Conservation (phyloP, 2,329 filamentous ascomycete species). For the Berkeleyomyces basicola region DNA sequence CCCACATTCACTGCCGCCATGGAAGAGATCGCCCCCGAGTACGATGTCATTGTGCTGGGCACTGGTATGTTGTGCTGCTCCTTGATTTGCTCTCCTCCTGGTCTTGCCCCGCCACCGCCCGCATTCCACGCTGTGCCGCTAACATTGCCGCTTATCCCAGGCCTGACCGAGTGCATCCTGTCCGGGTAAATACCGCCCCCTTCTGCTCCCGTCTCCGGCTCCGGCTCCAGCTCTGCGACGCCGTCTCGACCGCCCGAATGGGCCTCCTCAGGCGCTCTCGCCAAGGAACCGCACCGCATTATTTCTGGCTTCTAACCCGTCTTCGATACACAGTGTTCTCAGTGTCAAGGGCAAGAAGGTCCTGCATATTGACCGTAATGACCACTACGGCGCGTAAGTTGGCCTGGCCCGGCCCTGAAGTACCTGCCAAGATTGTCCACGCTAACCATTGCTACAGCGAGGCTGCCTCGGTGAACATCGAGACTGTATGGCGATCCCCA, state of each 20-base stretch:
- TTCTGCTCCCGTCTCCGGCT: neutral
- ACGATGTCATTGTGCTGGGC: conserved; percentile 96
- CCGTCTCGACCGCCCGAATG: neutral
- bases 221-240: neutral
- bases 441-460: conserved; percentile 35
- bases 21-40: conserved; percentile 97
- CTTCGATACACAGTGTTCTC: conserved; percentile 48
- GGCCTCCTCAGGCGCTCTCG: neutral
- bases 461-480: conserved; percentile 90
- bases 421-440: conserved; percentile 19
- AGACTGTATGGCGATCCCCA: conserved; percentile 46
- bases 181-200: conserved; percentile 53
- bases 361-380: conserved; percentile 94
- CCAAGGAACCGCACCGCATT: neutral
- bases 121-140: neutral
- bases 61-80: conserved; percentile 50
- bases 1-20: conserved; percentile 34
- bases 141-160: conserved; percentile 30
- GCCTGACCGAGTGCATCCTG: conserved; percentile 96
- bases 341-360: conserved; percentile 99
- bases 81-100: neutral
- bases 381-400: conserved; percentile 90
- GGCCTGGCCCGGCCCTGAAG: conserved; percentile 8
- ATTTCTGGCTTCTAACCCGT: neutral
- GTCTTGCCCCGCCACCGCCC: neutral